Evolutionary conservation across 768 basidiomycete species (phyloP), one percentile per base, ranked within the genome.

Genomic region (Leccinum variicolor): DNA sequence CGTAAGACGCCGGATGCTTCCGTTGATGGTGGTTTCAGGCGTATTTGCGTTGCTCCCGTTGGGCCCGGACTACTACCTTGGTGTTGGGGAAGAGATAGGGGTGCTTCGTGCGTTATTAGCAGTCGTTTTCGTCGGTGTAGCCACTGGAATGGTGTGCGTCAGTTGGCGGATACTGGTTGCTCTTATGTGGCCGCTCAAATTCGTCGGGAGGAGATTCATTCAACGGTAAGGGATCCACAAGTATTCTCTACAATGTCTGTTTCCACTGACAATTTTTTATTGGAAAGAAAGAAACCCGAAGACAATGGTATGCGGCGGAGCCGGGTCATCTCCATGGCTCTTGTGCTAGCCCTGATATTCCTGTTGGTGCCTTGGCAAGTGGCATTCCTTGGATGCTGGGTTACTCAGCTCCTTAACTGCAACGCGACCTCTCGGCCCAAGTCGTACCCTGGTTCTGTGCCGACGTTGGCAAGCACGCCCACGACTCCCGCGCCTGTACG

Each of bases 361-460:
- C 61, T 90, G 39, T 74, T 94, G 53, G 77, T 95, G n/a, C 94
- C 94, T 0, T 93, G 92, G 84, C 94, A 97, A 72, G 89, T 95
- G 10, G 93, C 89, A 5, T 94, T 89, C 72, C 79, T 96, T 23
- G 86, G 90, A 19, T 86, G 86, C 62, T 92, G 91, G 85, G 58
- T 86, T n/a, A 83, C 89, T 52, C 92, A 93, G 58, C 74, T 92
- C 47, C 75, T 82, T 64, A 86, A 84, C 36, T 91, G 88, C 62
- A 80, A 80, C 17, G 74, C 69, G 36, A 53, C 62, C 34, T 43
- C 46, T 43, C 56, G 63, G 51, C 41, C 54, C 31, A 61, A 60
- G 31, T 26, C 47, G 7, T 62, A 61, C 26, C 64, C 62, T 17
- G 68, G 69, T 19, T 64, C 67, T 50, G 61, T 55, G 6, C 66